Conservation (phyloP, 257 asterid genomes). For the Solanum chiquidenum region DNA sequence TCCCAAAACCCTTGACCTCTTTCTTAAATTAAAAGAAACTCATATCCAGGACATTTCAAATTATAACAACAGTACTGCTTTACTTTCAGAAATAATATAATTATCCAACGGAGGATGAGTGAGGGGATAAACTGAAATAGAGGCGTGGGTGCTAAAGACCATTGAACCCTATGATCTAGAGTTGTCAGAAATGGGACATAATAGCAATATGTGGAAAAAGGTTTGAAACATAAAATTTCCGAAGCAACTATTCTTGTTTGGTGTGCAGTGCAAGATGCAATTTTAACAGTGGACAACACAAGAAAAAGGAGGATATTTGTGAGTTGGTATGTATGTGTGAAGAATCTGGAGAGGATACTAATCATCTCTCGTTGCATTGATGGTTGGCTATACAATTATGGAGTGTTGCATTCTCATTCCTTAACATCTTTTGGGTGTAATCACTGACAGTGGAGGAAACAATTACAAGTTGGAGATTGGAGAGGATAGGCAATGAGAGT, state of each 20-base stretch:
- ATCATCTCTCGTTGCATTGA: not conserved
- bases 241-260: not conserved
- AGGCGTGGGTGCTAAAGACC: not conserved
- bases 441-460: not conserved
- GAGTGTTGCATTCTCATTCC: not conserved
- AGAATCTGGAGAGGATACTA: not conserved
- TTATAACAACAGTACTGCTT: not conserved
- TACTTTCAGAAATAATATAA: not conserved
- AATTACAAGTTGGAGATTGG: not conserved
- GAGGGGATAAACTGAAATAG: not conserved
- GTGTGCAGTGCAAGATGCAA: not conserved
- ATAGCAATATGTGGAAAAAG: not conserved
- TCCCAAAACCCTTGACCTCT: not conserved
- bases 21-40: not conserved
- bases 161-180: not conserved
- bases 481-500: not conserved
- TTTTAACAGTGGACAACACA: not conserved
- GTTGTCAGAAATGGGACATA: not conserved
- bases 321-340: not conserved
- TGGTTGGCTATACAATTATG: not conserved
- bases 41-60: not conserved
- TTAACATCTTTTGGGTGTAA: not conserved
- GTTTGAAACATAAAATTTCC: not conserved
- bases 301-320: not conserved
- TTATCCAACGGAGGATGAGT: not conserved